Conservation (phyloP, 345 rosid species). For the Syzygium aqueum region DNA sequence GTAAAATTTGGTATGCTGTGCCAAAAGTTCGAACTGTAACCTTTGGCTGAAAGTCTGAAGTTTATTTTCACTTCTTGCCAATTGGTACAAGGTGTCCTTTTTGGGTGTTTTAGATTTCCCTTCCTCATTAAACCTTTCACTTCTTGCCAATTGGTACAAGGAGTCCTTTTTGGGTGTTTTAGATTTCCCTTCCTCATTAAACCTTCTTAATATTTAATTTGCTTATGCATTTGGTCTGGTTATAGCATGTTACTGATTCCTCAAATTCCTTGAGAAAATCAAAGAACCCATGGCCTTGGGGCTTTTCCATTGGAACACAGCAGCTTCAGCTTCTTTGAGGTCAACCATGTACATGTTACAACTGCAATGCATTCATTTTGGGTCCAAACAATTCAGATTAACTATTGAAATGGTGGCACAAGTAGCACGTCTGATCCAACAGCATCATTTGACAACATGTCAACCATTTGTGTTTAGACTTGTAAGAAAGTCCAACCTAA, state of each 20-base stretch:
- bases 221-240: neutral
- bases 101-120: neutral
- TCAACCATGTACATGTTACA: neutral
- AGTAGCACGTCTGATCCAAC: neutral
- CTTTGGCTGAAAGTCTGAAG: neutral
- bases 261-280: neutral
- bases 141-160: neutral
- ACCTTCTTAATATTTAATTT: neutral
- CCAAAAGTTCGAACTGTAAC: neutral
- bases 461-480: neutral
- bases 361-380: neutral
- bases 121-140: neutral
- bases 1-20: neutral
- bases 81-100: neutral
- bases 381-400: neutral
- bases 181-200: neutral
- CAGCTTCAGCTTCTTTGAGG: neutral
- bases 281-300: neutral
- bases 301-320: neutral
- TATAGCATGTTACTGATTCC: neutral
- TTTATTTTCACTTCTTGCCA: neutral
- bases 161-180: neutral
- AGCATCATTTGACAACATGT: neutral
- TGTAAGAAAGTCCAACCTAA: neutral
- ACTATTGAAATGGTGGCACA: neutral